phyloP scores from a whole-genome alignment of 1,284 basidiomycete genomes.

The Trichosporon inkin region DNA sequence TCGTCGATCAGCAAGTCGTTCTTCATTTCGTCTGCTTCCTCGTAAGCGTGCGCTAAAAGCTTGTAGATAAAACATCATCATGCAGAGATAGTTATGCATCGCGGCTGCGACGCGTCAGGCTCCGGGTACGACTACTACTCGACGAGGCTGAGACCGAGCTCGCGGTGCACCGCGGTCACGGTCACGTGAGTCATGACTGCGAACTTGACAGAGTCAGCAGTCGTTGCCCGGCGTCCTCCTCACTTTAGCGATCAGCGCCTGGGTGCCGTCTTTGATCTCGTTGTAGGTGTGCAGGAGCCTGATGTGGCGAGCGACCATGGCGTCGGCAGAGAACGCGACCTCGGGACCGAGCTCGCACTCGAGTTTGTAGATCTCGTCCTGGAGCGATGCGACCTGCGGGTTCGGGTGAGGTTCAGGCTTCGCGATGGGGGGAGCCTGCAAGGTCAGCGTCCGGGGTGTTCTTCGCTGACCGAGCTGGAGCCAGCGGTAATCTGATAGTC shows the following conservation, averaged over 20 bases:
- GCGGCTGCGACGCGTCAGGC: neutral
- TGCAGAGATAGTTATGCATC: constrained; percentile 1
- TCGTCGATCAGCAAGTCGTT: constrained; percentile 65
- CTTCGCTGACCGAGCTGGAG: no score
- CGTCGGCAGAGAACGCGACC: constrained; percentile 20
- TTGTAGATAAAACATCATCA: constrained; percentile 8
- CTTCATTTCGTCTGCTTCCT: constrained; percentile 64
- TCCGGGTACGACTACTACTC: constrained; percentile 21
- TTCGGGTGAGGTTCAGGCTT: neutral
- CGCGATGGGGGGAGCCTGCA: no score
- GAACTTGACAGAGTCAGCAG: constrained; percentile 35
- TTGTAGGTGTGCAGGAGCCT: constrained; percentile 48
- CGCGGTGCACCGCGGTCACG: constrained; percentile 39
- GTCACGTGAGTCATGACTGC: constrained; percentile 38
- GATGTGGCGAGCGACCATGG: constrained; percentile 42
- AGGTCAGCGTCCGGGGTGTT: no score
- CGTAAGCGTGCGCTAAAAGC: constrained; percentile 39
- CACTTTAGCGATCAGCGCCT: constrained; percentile 44
- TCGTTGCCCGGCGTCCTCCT: constrained; percentile 5
- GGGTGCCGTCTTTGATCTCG: constrained; percentile 49
- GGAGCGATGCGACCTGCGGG: neutral
- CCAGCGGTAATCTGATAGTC: no score
- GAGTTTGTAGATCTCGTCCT: neutral
- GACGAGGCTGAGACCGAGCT: constrained; percentile 38
- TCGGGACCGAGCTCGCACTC: neutral